Evolutionary conservation across 176 grass and related monocot genomes (phyloP), one percentile per base, ranked within the genome.

Genomic region (Oryza officinalis): DNA sequence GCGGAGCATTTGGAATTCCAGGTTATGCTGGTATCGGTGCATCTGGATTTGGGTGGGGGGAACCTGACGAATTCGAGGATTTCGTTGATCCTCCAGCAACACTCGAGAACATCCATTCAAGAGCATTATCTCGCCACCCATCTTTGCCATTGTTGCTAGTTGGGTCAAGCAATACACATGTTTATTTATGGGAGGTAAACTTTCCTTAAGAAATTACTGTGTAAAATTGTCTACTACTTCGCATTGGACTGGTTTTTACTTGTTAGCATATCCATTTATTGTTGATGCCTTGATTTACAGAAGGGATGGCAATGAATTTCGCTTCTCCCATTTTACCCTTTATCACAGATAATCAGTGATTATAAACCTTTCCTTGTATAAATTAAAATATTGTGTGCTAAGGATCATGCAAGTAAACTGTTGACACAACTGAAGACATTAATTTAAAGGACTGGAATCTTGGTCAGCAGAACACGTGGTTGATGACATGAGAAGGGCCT

Each of bases 1-100:
- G 95, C 69, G 90, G 95, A 76, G 92, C 92, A 73, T 98, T 98
- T 91, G 95, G 95, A 75, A 90, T 98, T 84, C 95, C 95, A 88
- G 95, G 95, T 81, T 98, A 98, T 76, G 91, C 95, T 87, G 95
- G 92, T 85, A 90, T 90, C 78, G 88, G 78, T 33, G 83, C 88
- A 45, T 90, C 88, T 82, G 88, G 88, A 6, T 86, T 90, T 82
- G 88, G 88, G 11, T 90, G 88, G 88, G 83, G 83, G 14, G 83
- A 90, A 82, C 79, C 83, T 22, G 88, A 90, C 4, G 88, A 90
- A 60, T 82, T 78, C 66, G 88, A 90, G 72, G 88, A 90, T 72
- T 90, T 90, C 2, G 22, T 90, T 59, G 88, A 86, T 78, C 83
- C 83, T 90, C 83, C 88, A 82, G 78, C 88, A 78, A 90, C 88